A percentile compares a stretch with the other conserved stretches of the same genome.
Conservation (phyloP, 2,329 filamentous ascomycete species). For the Ophiostoma piceae region DNA sequence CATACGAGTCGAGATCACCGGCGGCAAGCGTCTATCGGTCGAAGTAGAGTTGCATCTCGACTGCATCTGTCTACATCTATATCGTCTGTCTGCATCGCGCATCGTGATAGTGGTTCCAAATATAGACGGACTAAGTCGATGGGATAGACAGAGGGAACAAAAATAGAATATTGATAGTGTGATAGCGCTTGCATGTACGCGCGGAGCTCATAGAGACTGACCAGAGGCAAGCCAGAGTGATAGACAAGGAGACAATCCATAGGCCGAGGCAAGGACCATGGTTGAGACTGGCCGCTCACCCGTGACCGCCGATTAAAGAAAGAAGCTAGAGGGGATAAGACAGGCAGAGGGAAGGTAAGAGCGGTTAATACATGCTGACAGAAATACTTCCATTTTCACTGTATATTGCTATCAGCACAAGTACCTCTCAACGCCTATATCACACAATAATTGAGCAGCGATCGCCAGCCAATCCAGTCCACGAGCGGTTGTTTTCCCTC, state of each 20-base stretch:
- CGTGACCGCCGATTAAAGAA: conserved; percentile 6
- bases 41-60: not conserved
- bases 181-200: not conserved
- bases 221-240: not conserved
- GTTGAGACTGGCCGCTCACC: not conserved
- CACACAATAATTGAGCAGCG: not conserved
- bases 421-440: not conserved
- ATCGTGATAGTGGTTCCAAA: conserved; percentile 8
- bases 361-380: conserved; percentile 4
- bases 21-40: not conserved
- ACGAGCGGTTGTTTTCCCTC: not conserved
- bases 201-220: not conserved
- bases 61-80: not conserved
- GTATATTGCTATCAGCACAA: not conserved
- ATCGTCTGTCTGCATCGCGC: not conserved
- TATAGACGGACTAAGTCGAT: not conserved
- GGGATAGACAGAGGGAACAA: not conserved
- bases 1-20: not conserved
- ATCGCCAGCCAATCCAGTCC: not conserved
- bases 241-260: not conserved
- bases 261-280: not conserved
- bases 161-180: not conserved
- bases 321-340: not conserved
- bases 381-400: not conserved
- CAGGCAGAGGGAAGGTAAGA: not conserved